phyloP scores from a whole-genome alignment of 2,329 filamentous ascomycete genomes.

The Davidsoniella eucalypti region DNA sequence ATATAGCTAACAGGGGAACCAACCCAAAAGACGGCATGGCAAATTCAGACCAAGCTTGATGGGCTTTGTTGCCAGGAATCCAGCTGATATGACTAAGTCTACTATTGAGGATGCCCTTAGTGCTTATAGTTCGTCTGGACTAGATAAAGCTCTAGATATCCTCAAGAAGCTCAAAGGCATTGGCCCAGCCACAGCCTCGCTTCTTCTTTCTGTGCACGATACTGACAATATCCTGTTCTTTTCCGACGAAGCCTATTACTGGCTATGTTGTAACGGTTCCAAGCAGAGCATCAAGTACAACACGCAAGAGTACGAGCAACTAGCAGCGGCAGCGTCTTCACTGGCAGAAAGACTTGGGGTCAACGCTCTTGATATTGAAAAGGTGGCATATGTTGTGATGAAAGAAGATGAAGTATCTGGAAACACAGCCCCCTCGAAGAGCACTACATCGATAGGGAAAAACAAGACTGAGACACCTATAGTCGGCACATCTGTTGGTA shows the following conservation, averaged over 20 bases:
- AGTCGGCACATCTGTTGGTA: no score
- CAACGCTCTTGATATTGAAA: conserved; percentile 47
- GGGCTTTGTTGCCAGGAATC: conserved; percentile 46
- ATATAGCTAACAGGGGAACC: not conserved
- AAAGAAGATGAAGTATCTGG: not conserved
- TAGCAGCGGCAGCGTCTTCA: conserved; percentile 28
- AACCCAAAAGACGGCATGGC: conserved; percentile 34
- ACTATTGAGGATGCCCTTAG: conserved; percentile 37
- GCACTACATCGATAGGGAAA: conserved; percentile 14
- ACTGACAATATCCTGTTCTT: conserved; percentile 52
- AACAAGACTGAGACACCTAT: no score
- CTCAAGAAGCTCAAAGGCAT: conserved; percentile 53
- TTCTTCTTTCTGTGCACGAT: conserved; percentile 51
- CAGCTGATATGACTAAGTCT: conserved; percentile 24
- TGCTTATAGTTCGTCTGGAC: conserved; percentile 24
- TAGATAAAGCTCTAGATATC: conserved; percentile 32
- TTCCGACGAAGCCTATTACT: conserved; percentile 63
- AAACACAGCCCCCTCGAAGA: not conserved
- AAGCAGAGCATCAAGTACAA: conserved; percentile 49
- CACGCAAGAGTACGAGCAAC: conserved; percentile 45
- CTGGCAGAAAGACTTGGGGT: conserved; percentile 35
- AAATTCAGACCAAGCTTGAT: conserved; percentile 45
- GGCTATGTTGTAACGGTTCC: conserved; percentile 42
- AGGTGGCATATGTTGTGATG: conserved; percentile 45
- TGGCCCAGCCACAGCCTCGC: conserved; percentile 62